Evolutionary conservation across 2,329 filamentous ascomycete species (phyloP), one percentile per base, ranked within the genome.

Genomic region (Calonectria henricotiae): DNA sequence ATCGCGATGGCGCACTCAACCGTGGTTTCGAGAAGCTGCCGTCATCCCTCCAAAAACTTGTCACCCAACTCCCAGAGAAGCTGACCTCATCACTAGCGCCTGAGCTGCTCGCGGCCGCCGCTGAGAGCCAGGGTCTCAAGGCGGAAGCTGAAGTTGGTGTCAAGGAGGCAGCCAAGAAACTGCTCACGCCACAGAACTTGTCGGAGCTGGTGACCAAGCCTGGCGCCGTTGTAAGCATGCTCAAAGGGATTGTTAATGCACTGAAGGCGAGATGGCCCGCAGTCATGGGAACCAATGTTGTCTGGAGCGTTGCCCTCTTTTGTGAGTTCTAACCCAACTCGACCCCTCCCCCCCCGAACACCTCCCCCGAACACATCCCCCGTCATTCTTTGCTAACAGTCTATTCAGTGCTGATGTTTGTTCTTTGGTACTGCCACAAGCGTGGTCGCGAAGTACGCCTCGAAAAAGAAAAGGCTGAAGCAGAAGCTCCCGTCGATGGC

Each of bases 401-500:
- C 3, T 13, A 1, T 15, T 71, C 67, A 93, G 94, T 98, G 65
- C 88, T 98, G 17, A 89, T 99, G 67, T 96, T 98, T 80, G 94
- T 97, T 51, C 91, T 98, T 77, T 99, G 96, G 95, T 99, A 98
- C 84, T 98, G 95, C 84, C 93, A 98, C 83, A 98, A 98, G 85
- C 93, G 96, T 65, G 96, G 96, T 44, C 91, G 91, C 51, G 96
- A 99, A 84, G 91, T 91, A 7, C 90, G 96, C 62, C 89, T 98
- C 13, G 92, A 93, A 79, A 89, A 81, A 62, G 88, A 90, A 77
- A 84, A 83, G 63, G 75, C 81, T 1, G 81, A 79, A 12, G 76
- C 78, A 1, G 82, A 81, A 39, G 75, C 69, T 11, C 75, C 76
- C 15, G 74, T 85, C 41, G 82, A 85, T 30, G 85, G 80, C 13